Percentiles rank a stretch among this genome's conserved stretches.
phyloP scores from a whole-genome alignment of 1,284 basidiomycete genomes.

The Melampsora medusae region DNA sequence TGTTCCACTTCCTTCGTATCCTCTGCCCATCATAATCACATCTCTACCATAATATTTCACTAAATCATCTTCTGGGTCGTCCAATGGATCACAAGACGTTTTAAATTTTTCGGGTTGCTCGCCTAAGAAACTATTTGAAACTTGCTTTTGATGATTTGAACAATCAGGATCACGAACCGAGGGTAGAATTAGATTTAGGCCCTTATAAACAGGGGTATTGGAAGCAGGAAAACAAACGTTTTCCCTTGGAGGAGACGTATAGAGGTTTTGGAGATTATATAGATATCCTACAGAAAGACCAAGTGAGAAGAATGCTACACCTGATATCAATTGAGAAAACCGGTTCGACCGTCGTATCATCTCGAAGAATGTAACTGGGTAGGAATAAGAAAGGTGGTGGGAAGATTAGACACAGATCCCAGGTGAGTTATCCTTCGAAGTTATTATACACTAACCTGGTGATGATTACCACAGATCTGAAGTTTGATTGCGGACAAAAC shows the following conservation, averaged over 20 bases:
- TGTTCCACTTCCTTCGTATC: conserved; percentile 1
- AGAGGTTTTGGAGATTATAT: not conserved
- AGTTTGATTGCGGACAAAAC: no score
- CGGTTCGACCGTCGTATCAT: not conserved
- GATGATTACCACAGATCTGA: no score
- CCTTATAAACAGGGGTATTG: not conserved
- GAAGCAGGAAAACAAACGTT: not conserved
- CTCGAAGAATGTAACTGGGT: no score
- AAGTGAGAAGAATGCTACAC: not conserved
- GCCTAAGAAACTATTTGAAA: not conserved
- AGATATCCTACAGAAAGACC: not conserved
- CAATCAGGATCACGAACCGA: not conserved
- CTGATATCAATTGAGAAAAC: not conserved
- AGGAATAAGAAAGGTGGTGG: no score
- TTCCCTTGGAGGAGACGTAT: not conserved
- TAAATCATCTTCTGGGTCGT: conserved; percentile 1
- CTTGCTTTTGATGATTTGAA: conserved; percentile 3
- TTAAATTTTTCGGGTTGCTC: not conserved
- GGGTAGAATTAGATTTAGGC: not conserved
- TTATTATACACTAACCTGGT: no score
- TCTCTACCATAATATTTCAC: not conserved
- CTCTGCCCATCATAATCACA: conserved; percentile 6
- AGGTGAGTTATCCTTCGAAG: no score
- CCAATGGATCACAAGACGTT: not conserved
- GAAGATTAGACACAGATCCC: no score